phyloP scores from a whole-genome alignment of 164 flowering plant genomes.

The Liriodendron chinense region DNA sequence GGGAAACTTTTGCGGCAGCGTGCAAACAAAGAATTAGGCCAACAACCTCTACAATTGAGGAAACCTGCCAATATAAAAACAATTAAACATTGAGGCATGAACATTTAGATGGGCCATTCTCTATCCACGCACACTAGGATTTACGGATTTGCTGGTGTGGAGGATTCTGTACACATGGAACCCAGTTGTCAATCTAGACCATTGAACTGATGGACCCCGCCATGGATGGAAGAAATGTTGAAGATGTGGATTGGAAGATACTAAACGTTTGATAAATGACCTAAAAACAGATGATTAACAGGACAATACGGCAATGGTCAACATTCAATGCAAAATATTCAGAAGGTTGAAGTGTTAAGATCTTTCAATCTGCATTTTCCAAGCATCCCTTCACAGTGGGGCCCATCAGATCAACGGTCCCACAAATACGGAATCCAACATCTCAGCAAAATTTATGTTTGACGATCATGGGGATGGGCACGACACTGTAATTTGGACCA shows the following conservation, averaged over 20 bases:
- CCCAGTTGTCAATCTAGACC: background rate
- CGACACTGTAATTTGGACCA: background rate
- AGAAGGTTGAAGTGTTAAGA: no score
- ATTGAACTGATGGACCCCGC: no score
- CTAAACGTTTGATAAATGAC: background rate
- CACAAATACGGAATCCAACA: background rate
- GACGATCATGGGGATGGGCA: background rate
- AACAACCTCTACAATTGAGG: slow-evolving; percentile 73
- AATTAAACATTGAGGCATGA: background rate
- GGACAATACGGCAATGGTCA: background rate
- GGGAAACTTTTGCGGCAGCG: slow-evolving; percentile 85
- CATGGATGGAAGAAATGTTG: no score
- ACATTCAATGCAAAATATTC: no score
- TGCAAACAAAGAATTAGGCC: slow-evolving; percentile 68
- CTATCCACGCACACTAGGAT: background rate
- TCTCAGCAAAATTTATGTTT: background rate
- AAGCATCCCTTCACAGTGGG: background rate
- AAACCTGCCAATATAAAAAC: slow-evolving; percentile 36
- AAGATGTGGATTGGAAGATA: background rate
- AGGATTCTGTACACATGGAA: background rate
- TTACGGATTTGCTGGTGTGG: background rate
- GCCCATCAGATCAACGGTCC: background rate
- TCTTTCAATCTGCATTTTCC: no score
- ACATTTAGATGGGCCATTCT: background rate
- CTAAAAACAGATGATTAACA: background rate